Conservation (phyloP, 768 basidiomycete genomes). For the Termitomyces sp. region DNA sequence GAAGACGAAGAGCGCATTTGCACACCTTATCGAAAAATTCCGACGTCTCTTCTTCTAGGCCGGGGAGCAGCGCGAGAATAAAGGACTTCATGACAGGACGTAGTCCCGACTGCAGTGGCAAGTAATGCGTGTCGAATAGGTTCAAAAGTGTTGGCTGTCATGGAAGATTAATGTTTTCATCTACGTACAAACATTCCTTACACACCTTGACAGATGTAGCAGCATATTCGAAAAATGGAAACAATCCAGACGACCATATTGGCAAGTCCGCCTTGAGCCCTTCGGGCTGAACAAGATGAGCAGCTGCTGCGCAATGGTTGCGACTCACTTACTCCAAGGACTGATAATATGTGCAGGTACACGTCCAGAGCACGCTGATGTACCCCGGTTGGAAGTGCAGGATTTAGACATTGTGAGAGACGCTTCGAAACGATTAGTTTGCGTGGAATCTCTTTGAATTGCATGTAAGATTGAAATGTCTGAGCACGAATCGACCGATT, state of each 20-base stretch:
- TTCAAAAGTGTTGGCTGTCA: slow-evolving; percentile 77
- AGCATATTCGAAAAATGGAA: slow-evolving; percentile 98
- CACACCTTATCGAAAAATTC: slow-evolving; percentile 91
- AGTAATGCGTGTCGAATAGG: slow-evolving; percentile 89
- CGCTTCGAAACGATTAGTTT: slow-evolving; percentile 95
- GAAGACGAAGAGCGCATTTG: slow-evolving; percentile 2
- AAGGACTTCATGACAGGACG: slow-evolving; percentile 93
- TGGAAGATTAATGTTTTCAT: background rate
- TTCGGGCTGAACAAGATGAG: slow-evolving; percentile 53
- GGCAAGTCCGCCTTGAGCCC: slow-evolving; percentile 82
- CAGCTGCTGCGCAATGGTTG: background rate
- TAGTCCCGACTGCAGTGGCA: slow-evolving; percentile 76
- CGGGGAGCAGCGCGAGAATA: slow-evolving; percentile 89
- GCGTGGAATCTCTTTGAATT: slow-evolving; percentile 94
- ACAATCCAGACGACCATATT: slow-evolving; percentile 93
- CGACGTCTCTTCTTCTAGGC: slow-evolving; percentile 94
- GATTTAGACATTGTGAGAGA: slow-evolving; percentile 92
- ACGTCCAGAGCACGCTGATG: slow-evolving; percentile 96
- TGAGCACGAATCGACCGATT: slow-evolving; percentile 22
- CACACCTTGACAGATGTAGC: slow-evolving; percentile 95
- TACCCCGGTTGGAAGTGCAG: slow-evolving; percentile 94
- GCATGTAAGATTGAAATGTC: slow-evolving; percentile 91
- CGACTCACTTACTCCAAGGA: slow-evolving; percentile 73
- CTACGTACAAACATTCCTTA: background rate
- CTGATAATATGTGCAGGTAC: slow-evolving; percentile 83